phyloP scores from a whole-genome alignment of 176 grass and related monocot species.

The Echinochloa phyllopogon region DNA sequence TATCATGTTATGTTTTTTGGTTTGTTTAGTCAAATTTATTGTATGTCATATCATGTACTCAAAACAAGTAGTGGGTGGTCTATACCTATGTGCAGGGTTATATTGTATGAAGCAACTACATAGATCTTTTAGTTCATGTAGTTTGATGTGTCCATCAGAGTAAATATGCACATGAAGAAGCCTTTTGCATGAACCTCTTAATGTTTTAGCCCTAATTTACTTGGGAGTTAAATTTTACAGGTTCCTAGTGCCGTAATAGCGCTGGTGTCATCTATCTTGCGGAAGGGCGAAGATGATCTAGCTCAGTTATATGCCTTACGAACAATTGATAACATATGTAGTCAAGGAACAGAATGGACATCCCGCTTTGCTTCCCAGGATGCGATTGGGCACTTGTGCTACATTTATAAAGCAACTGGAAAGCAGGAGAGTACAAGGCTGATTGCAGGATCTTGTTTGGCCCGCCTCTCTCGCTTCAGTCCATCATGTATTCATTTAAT shows the following conservation, averaged over 20 bases:
- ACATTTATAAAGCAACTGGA: constrained; percentile 92
- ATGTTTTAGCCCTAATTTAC: constrained; percentile 32
- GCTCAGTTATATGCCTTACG: constrained; percentile 93
- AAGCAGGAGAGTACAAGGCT: constrained; percentile 92
- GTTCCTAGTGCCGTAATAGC: constrained; percentile 89
- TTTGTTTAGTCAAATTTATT: constrained; percentile 4
- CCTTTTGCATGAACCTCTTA: constrained; percentile 17
- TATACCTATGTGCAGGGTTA: background rate
- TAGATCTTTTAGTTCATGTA: constrained; percentile 2
- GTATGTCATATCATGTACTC: background rate
- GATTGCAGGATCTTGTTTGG: constrained; percentile 91
- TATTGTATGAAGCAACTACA: background rate
- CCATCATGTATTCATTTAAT: constrained; percentile 82
- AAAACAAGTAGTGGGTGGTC: background rate
- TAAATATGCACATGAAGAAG: constrained; percentile 17
- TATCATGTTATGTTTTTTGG: constrained; percentile 26
- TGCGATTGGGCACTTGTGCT: constrained; percentile 80
- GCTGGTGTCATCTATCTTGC: constrained; percentile 90
- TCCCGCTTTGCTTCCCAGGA: constrained; percentile 92
- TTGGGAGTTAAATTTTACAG: constrained; percentile 54
- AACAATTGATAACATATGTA: constrained; percentile 96
- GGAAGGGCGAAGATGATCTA: constrained; percentile 96
- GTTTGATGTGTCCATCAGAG: constrained; percentile 10
- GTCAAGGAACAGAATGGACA: constrained; percentile 90
- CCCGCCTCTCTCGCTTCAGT: constrained; percentile 79